These are phyloP conservation scores for Moesziomyces parantarcticus DNA, from an alignment of 1,284 basidiomycete species.

Conservation along the genomic window DNA sequence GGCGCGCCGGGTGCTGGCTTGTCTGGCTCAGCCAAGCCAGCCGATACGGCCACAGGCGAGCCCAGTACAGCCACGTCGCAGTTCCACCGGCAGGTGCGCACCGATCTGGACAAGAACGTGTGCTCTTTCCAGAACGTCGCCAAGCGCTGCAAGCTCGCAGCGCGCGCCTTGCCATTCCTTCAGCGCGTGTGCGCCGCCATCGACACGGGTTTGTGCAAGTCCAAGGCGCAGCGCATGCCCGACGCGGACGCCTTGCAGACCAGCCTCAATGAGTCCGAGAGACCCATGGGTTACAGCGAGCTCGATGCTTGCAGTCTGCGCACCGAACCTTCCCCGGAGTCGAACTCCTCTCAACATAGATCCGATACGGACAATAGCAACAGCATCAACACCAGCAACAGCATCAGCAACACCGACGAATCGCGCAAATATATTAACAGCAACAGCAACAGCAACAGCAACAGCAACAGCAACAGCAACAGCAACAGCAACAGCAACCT, in stretches of 20 bases:
- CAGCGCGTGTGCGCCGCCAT: constrained; percentile 29
- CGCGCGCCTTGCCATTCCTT: constrained; percentile 29
- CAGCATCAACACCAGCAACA: constrained; percentile 8
- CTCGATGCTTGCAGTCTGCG: neutral
- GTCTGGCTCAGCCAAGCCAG: too few species aligned
- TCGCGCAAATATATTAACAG: too few species aligned
- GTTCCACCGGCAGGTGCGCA: constrained; percentile 23
- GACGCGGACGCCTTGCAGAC: constrained; percentile 6
- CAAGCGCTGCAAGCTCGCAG: constrained; percentile 36
- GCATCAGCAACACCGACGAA: constrained; percentile 7
- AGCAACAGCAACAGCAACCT: neutral
- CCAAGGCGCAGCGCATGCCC: neutral
- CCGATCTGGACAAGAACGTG: constrained; percentile 30
- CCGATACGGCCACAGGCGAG: neutral
- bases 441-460: neutral
- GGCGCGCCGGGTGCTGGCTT: too few species aligned
- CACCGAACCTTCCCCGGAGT: neutral
- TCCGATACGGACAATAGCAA: neutral
- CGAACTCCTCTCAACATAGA: neutral
- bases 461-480: constrained; percentile 8
- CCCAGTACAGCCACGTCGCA: neutral
- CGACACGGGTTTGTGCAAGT: constrained; percentile 23
- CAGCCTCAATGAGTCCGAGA: neutral
- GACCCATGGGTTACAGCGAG: neutral
- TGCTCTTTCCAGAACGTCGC: constrained; percentile 33